Conservation (phyloP, 805 yeast species). For the Cyberlindnera nakhonratchasimensis region DNA sequence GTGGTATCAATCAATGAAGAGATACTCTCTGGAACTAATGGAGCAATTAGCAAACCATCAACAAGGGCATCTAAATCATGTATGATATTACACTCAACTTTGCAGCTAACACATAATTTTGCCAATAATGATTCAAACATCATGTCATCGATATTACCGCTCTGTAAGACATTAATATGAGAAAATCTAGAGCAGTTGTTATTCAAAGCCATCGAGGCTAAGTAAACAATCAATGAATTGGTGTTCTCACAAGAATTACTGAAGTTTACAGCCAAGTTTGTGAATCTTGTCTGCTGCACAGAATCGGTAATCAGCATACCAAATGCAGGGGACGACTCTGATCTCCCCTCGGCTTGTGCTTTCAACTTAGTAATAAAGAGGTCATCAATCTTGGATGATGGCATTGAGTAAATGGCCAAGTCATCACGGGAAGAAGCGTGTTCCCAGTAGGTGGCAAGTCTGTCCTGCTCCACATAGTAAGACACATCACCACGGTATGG, state of each 20-base stretch:
- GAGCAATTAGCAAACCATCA: conserved; percentile 12
- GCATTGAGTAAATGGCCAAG: conserved; percentile 21
- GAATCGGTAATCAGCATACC: conserved; percentile 10
- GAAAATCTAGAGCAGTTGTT: conserved; percentile 7
- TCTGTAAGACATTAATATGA: not conserved
- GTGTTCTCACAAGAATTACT: not conserved
- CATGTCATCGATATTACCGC: not conserved
- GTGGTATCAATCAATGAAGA: conserved; percentile 4
- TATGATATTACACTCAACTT: conserved; percentile 4
- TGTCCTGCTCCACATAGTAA: conserved; percentile 56
- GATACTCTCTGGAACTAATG: conserved; percentile 6
- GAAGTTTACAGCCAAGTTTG: conserved; percentile 7
- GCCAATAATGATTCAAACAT: conserved; percentile 1
- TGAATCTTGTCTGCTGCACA: conserved; percentile 7
- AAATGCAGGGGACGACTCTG: conserved; percentile 5
- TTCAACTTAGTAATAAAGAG: conserved; percentile 1
- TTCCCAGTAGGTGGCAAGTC: conserved; percentile 69
- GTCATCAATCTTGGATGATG: conserved; percentile 8
- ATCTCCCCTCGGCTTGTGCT: not conserved
- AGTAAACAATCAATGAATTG: conserved; percentile 5
- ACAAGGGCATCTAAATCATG: not conserved
- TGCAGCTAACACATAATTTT: not conserved
- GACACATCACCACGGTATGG: conserved; percentile 81
- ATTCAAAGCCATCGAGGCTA: conserved; percentile 3
- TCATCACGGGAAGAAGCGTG: conserved; percentile 52